Base-by-base conservation (phyloP, 129 eudicot genomes). In the Pulicaria dysenterica region DNA sequence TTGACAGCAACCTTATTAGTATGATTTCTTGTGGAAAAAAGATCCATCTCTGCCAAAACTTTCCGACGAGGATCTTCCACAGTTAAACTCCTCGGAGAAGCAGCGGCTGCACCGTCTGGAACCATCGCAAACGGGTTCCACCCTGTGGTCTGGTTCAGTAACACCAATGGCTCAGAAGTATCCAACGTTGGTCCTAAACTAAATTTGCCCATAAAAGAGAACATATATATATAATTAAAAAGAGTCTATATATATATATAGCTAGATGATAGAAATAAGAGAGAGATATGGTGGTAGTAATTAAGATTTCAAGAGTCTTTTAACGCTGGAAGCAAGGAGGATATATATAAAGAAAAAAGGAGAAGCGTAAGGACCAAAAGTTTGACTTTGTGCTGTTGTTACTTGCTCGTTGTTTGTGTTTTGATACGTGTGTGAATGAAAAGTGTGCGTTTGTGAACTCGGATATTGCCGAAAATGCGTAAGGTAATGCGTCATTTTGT, bases 401-500 rank as follows among this genome's bases (percentile, higher is more conserved):
- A 24, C 31, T 24, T 24, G 31, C 2, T 24, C 1, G 31, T 48
- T 41, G 6, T 24, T 44, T 13, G 49, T 10, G 45, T 42, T 42
- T 39, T 4, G 19, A 64, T 75, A 42, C 74, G 74, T 67, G 61
- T 76, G 74, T 67, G 80, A 76, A 66, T 56, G 73, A 42, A 41
- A 38, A 14, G 82, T 72, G 55, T 73, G 81, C 39, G 54, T 67
- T 76, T 67, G 61, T 57, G 73, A 59, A 66, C 58, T 70, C 36
- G 57, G 65, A 14, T 14, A 58, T 85, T 44, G 42, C 73, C 70
- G 67, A 79, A 73, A 81, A 69, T 65, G 64, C 96, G 92, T 86
- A 60, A 82, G 86, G 73, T 66, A 72, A 55, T 86, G 96, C 96
- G 96, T 89, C 92, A 86, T 67, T 69, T 83, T 61, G 73, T 51